phyloP scores from a whole-genome alignment of 1,139 yeast species.

The Pichia norvegensis region DNA sequence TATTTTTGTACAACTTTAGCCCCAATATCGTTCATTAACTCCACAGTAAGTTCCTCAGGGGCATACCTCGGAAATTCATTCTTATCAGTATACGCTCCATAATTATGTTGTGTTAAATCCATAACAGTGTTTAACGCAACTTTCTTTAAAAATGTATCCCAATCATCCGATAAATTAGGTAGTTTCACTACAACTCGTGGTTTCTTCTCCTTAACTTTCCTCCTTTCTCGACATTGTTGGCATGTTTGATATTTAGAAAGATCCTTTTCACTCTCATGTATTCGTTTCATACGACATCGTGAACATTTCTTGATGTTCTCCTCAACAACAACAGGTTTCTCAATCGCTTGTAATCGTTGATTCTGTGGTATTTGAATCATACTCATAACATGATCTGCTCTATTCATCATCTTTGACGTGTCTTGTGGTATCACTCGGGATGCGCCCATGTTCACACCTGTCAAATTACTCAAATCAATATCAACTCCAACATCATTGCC shows the following conservation, averaged over 20 bases:
- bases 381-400: not conserved
- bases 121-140: constrained; percentile 28
- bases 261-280: constrained; percentile 27
- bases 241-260: constrained; percentile 35
- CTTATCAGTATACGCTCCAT: constrained; percentile 27
- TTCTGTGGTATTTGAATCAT: not conserved
- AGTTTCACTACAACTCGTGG: constrained; percentile 22
- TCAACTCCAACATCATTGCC: constrained; percentile 16
- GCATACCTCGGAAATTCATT: constrained; percentile 28
- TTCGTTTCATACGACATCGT: constrained; percentile 34
- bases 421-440: too few species aligned
- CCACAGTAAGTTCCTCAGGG: constrained; percentile 25
- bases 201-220: constrained; percentile 29
- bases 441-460: not conserved
- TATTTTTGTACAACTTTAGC: constrained; percentile 29
- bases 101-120: constrained; percentile 31
- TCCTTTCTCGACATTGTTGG: constrained; percentile 31
- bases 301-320: constrained; percentile 31
- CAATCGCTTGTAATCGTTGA: too few species aligned
- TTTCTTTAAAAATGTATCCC: constrained; percentile 27
- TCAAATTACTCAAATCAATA: constrained; percentile 6
- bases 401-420: too few species aligned
- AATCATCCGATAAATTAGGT: constrained; percentile 29
- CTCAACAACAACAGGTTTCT: not conserved
- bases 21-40: constrained; percentile 29